These are phyloP conservation scores for Exobasidium cylindrosporum DNA, from an alignment of 1,284 basidiomycete genomes.

Conservation along the genomic window DNA sequence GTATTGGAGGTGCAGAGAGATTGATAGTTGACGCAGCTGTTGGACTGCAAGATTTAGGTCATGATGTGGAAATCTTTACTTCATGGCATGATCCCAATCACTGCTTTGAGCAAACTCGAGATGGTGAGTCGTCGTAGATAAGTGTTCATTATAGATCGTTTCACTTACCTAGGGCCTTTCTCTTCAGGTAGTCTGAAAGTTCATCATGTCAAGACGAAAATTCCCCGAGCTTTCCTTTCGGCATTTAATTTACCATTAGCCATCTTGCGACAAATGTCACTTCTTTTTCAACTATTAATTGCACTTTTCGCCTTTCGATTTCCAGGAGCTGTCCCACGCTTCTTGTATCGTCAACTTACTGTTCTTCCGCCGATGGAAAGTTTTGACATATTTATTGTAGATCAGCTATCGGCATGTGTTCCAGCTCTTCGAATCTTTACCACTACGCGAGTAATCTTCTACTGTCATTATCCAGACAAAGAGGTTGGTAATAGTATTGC, in stretches of 20 bases:
- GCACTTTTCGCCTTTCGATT: conserved; percentile 40
- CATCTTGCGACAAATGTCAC: conserved; percentile 80
- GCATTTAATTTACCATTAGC: conserved; percentile 85
- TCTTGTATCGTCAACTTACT: conserved; percentile 31
- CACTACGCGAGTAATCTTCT: conserved; percentile 81
- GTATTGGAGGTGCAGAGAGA: conserved; percentile 94
- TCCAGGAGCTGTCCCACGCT: conserved; percentile 53
- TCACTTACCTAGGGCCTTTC: neutral
- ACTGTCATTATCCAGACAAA: conserved; percentile 88
- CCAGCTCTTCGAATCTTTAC: conserved; percentile 72
- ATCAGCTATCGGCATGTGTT: conserved; percentile 87
- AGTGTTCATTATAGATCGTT: conserved; percentile 29
- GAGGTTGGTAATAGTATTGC: conserved; percentile 64
- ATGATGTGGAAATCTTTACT: conserved; percentile 87
- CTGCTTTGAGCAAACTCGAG: conserved; percentile 49
- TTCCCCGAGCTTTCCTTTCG: conserved; percentile 71
- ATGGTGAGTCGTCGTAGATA: conserved; percentile 25
- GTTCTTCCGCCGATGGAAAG: conserved; percentile 48
- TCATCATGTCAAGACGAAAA: conserved; percentile 72
- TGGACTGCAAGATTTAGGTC: conserved; percentile 77
- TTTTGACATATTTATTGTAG: conserved; percentile 83
- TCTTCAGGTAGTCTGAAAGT: conserved; percentile 74
- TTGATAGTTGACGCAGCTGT: conserved; percentile 94
- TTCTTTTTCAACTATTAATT: conserved; percentile 57
- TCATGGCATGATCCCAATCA: conserved; percentile 77